phyloP scores from a whole-genome alignment of 495 filamentous ascomycete genomes.

The Podospora appendiculata region DNA sequence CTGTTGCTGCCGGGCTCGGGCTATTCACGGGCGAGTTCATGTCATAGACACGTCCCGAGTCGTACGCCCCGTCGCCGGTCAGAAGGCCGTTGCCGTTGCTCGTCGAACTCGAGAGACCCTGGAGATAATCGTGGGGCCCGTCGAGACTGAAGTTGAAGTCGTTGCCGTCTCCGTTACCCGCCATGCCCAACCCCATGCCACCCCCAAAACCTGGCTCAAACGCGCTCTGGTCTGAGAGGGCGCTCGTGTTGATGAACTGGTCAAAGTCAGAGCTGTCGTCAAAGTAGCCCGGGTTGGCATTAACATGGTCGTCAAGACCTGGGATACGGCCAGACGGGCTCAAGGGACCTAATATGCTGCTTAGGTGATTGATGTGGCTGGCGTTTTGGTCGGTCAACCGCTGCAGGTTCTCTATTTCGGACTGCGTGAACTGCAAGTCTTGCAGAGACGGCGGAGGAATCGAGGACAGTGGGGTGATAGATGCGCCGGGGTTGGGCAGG shows the following conservation, averaged over 20 bases:
- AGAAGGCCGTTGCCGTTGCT: not conserved
- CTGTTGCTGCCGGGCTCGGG: slow-evolving; percentile 37
- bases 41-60: slow-evolving; percentile 23
- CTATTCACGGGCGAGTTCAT: slow-evolving; percentile 26
- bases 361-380: slow-evolving; percentile 61
- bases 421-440: slow-evolving; percentile 54
- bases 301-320: slow-evolving; percentile 49
- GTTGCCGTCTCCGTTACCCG: slow-evolving; percentile 10
- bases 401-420: slow-evolving; percentile 66
- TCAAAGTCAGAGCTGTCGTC: slow-evolving; percentile 53
- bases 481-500: slow-evolving; percentile 14
- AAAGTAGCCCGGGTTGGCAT: slow-evolving; percentile 31
- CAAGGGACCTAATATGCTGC: slow-evolving; percentile 63
- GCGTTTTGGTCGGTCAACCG: slow-evolving; percentile 68
- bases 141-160: slow-evolving; percentile 37
- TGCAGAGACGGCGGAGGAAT: slow-evolving; percentile 48
- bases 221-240: slow-evolving; percentile 39
- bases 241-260: slow-evolving; percentile 57
- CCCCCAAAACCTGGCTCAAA: not conserved
- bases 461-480: slow-evolving; percentile 40
- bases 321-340: slow-evolving; percentile 76
- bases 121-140: not conserved
- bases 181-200: not conserved
- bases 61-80: slow-evolving; percentile 2
- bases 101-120: not conserved